Evolutionary conservation across 345 rosid genomes (phyloP).

Genomic region (Gossypium arboreum): DNA sequence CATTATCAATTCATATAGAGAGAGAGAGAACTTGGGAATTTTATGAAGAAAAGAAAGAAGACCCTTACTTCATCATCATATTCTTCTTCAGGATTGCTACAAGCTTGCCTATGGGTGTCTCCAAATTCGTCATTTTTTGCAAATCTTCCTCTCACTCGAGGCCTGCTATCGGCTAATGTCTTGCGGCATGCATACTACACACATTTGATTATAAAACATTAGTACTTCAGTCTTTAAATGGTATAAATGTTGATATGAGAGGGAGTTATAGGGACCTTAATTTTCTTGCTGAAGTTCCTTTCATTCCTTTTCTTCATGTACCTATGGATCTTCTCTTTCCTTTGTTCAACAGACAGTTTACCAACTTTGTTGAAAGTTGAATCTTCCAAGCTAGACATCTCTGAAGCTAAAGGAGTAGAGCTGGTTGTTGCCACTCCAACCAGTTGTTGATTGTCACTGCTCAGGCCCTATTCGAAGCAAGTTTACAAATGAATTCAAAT

Average conservation of each 20-base stretch:
- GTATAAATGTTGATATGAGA: not conserved
- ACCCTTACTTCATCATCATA: constrained; percentile 71
- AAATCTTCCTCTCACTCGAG: constrained; percentile 90
- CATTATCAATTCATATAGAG: not conserved
- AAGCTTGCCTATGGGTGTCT: constrained; percentile 42
- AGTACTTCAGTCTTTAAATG: not conserved
- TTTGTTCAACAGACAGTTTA: constrained; percentile 77
- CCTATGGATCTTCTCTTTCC: constrained; percentile 88
- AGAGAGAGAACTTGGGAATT: not conserved
- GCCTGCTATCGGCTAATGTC: constrained; percentile 89
- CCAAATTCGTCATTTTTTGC: constrained; percentile 85
- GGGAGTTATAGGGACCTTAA: constrained; percentile 48
- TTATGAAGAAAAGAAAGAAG: not conserved
- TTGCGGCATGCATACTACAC: constrained; percentile 93
- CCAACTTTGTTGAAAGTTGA: constrained; percentile 60
- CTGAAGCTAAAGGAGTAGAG: constrained; percentile 49
- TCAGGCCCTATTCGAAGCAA: constrained; percentile 36
- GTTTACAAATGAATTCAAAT: not conserved
- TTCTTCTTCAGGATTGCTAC: constrained; percentile 62
- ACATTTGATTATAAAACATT: not conserved
- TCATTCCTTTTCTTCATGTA: constrained; percentile 93
- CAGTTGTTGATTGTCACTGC: constrained; percentile 44
- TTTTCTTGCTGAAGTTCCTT: constrained; percentile 96
- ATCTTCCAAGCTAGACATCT: constrained; percentile 72
- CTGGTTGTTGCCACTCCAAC: constrained; percentile 31